Percentiles rank a stretch among this genome's conserved stretches.
Conservation (phyloP, 192 early-diverging fungal species). For the Umbelopsis ramanniana region DNA sequence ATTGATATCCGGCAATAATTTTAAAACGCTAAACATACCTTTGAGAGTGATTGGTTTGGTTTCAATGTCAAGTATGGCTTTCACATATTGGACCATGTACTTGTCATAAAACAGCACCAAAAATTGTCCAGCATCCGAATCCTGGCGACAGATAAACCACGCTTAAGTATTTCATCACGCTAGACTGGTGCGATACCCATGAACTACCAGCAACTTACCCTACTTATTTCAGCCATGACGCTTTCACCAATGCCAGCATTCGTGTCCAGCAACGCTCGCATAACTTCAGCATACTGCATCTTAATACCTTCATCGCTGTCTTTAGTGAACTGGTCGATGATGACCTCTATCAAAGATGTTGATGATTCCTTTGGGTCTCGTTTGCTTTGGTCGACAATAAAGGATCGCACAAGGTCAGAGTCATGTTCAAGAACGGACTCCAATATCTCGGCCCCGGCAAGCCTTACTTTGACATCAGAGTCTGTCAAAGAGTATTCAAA, state of each 20-base stretch:
- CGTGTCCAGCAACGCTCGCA: slow-evolving; percentile 78
- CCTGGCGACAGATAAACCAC: slow-evolving; percentile 14
- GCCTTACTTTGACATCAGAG: slow-evolving; percentile 56
- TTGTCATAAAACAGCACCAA: slow-evolving; percentile 79
- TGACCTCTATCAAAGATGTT: slow-evolving; percentile 59
- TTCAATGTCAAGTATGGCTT: slow-evolving; percentile 62
- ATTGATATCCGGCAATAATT: slow-evolving; percentile 31
- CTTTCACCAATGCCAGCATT: slow-evolving; percentile 40
- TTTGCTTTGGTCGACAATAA: slow-evolving; percentile 66
- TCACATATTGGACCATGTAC: slow-evolving; percentile 62
- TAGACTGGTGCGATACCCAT: neutral
- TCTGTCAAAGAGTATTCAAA: slow-evolving; percentile 73
- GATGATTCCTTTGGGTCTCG: slow-evolving; percentile 37
- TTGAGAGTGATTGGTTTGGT: slow-evolving; percentile 35
- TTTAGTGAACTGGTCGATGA: slow-evolving; percentile 67
- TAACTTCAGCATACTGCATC: slow-evolving; percentile 72
- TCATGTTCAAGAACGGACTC: slow-evolving; percentile 80
- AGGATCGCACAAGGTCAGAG: slow-evolving; percentile 71
- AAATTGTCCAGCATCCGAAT: slow-evolving; percentile 75
- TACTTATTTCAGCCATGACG: slow-evolving; percentile 37
- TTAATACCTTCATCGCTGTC: slow-evolving; percentile 70
- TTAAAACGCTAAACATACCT: slow-evolving; percentile 12
- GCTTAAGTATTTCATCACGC: neutral
- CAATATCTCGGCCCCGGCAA: slow-evolving; percentile 72
- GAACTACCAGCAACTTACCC: slow-evolving; percentile 13